A percentile compares a stretch with the other conserved stretches of the same genome.
Conservation (phyloP, 2,329 filamentous ascomycete species). For the Corynespora cassiicola region DNA sequence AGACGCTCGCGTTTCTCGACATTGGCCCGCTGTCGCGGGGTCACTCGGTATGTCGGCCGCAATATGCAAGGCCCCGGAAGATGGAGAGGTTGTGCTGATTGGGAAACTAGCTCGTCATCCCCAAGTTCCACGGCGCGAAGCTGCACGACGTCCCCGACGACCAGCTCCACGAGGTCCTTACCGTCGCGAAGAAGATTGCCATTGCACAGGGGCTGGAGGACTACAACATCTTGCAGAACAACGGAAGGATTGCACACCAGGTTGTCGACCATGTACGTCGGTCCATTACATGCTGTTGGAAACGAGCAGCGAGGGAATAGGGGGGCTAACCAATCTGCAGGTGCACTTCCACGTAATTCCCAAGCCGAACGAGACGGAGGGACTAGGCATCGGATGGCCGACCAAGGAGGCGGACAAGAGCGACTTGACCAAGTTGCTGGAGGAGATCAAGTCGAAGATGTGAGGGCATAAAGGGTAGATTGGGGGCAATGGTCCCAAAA, state of each 20-base stretch:
- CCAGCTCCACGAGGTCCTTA: conserved; percentile 79
- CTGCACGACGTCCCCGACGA: conserved; percentile 93
- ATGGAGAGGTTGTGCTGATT: no score
- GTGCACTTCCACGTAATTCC: conserved; percentile 98
- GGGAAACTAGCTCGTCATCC: conserved; percentile 94
- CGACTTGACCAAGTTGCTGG: conserved; percentile 76
- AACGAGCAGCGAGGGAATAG: not conserved
- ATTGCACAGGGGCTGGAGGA: conserved; percentile 75
- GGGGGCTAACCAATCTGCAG: conserved; percentile 47
- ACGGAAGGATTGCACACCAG: conserved; percentile 90
- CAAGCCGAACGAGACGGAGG: conserved; percentile 85
- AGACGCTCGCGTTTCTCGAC: conserved; percentile 93
- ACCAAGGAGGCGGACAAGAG: conserved; percentile 79
- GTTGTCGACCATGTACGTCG: conserved; percentile 86
- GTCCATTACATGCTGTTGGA: no score
- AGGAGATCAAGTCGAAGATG: conserved; percentile 91
- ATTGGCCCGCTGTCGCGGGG: conserved; percentile 89
- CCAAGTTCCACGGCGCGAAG: conserved; percentile 92
- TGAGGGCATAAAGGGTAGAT: no score
- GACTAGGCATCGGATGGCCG: conserved; percentile 82
- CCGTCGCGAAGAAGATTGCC: conserved; percentile 87
- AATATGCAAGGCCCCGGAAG: no score
- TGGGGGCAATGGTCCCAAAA: no score
- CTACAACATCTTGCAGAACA: conserved; percentile 97
- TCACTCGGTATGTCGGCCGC: conserved; percentile 73